A percentile compares a stretch with the other conserved stretches of the same genome.
phyloP scores from a whole-genome alignment of 495 filamentous ascomycete genomes.

The Trichoderma orchidacearum region DNA sequence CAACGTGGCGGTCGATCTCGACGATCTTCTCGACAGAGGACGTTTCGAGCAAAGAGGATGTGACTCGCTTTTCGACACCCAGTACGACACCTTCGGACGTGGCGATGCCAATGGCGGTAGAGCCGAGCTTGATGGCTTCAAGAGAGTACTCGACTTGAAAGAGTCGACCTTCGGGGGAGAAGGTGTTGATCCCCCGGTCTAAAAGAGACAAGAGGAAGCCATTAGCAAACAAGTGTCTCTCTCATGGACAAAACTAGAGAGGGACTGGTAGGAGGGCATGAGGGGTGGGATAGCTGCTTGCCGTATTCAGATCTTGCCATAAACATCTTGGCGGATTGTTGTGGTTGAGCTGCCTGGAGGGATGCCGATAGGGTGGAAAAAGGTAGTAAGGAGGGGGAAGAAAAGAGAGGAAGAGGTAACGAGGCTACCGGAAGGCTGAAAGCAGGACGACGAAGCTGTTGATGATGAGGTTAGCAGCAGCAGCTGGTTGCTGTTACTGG shows the following conservation, averaged over 20 bases:
- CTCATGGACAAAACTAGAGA: neutral
- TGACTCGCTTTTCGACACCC: conserved; percentile 97
- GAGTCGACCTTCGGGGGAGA: conserved; percentile 97
- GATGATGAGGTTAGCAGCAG: no score
- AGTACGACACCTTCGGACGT: conserved; percentile 88
- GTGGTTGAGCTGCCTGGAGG: conserved; percentile 3
- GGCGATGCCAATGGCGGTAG: conserved; percentile 93
- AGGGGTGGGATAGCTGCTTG: neutral
- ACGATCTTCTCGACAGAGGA: conserved; percentile 98
- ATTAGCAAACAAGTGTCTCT: conserved; percentile 14
- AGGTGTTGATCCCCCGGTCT: conserved; percentile 99
- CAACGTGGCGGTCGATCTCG: conserved; percentile 96
- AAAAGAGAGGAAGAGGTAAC: conserved; percentile 8
- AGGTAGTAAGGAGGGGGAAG: neutral
- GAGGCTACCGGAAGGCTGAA: conserved; percentile 3
- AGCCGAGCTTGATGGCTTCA: conserved; percentile 98
- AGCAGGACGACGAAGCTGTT: conserved; percentile 9
- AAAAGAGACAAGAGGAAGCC: conserved; percentile 8
- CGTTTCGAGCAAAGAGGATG: conserved; percentile 89
- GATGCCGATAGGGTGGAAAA: neutral
- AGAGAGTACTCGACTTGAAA: conserved; percentile 99
- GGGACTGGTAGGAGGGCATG: conserved; percentile 20
- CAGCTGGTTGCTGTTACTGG: no score
- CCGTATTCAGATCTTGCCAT: conserved; percentile 99
- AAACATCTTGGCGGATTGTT: conserved; percentile 66